Base-by-base conservation (phyloP, 495 filamentous ascomycete species). In the Collariella sp. region DNA sequence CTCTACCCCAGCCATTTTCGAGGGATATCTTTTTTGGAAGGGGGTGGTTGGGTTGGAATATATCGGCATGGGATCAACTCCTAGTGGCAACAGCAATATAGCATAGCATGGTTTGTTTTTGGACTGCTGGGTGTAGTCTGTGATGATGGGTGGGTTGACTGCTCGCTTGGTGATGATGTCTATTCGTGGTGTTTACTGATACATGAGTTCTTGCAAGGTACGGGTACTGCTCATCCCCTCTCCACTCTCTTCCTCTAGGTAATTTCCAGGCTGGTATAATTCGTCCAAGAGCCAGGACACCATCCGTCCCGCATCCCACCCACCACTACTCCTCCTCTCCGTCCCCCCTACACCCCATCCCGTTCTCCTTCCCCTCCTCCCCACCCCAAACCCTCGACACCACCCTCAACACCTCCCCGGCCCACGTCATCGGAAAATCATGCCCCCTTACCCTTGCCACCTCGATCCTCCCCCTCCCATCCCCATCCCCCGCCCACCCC, bases 351-450 rank as follows among this genome's bases (percentile, higher is more conserved):
- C 26, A 29, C n/a, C 16, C 20, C 7, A 29, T 16, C 29, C 31
- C 19, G 5, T 5, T 5, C 29, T 36, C 39, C 13, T 7, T 12
- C 10, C 16, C 1, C 26, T 52, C 47, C 19, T 12, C 35, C 53
- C 29, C 35, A 22, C 57, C 61, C 70, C 74, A 78, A 39, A 71
- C 70, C 29, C 64, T 58, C 38, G 66, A 66, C n/a, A 79, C 66
- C 18, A 59, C 67, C 50, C 59, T 60, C 62, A 76, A 55, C 35
- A 71, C 65, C 35, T 74, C 65, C 9, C 56, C 43, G 4, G 58
- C 46, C 40, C 68, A 59, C 18, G 74, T 74, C 53, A 77, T 73
- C 5, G 77, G 76, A 41, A 81, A 81, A 24, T 77, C 78, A 57
- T 81, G 78, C 10, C 64, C 71, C 7, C 75, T 73, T 6, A 82